Base-by-base conservation (phyloP, 306 rosid genomes). In the Bauhinia variegata region DNA sequence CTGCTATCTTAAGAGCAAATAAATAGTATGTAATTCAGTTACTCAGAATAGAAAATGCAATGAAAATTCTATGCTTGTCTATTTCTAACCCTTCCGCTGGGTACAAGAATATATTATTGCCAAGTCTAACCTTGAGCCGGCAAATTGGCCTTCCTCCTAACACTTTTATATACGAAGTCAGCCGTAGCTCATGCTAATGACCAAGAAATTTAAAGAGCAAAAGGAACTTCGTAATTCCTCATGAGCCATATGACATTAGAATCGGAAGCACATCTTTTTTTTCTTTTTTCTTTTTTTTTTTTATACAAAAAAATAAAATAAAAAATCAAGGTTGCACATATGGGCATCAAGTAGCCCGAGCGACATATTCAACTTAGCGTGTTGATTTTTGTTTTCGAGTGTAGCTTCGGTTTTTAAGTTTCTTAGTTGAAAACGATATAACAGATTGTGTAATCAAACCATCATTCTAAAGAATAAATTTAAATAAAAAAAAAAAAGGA, bases 91-190 rank as follows among this genome's bases (percentile, higher is more conserved):
- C 49, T 67, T 63, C 43, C 48, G 50, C 74, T 43, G 39, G 8
- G 84, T 60, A 54, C 19, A 50, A 23, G 16, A 65, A 34, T 66
- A 49, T 42, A 66, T 37, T 65, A 50, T 48, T 65, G 69, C 65
- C 56, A 13, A 61, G 74, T 39, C 23, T 54, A 41, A 17, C 52
- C 39, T 54, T 61, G 37, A 64, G 83, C 63, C 72, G 80, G 86
- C 82, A 49, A 32, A 60, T 65, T 71, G 67, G 56, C 76, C 30
- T 19, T 43, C 28, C 28, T 23, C 28, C 28, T 23, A 23, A 23
- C 28, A 23, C 28, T 23, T 23, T 1, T 23, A 23, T 23, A 23
- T 23, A 23, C 28, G 28, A 23, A 23, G 28, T 23, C 2, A 23
- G 28, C 28, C 2, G 2, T 23, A 23, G 28, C 28, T 23, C 28